Evolutionary conservation across 2,329 filamentous ascomycete species (phyloP).

Genomic region (Tolypocladium cylindrosporum): DNA sequence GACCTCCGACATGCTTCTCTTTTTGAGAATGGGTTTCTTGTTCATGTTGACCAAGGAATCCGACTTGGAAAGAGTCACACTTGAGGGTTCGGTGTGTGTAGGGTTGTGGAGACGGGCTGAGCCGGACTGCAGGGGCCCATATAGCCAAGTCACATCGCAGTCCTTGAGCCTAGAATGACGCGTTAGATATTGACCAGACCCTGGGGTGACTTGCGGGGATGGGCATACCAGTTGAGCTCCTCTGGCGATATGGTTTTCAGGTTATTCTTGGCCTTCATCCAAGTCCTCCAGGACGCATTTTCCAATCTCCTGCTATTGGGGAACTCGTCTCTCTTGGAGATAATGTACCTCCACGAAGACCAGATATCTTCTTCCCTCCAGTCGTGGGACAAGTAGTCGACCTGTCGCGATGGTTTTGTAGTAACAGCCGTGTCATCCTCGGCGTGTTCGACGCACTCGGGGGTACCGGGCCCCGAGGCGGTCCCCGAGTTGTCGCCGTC

Average conservation of each 20-base stretch:
- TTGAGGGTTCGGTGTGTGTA: conserved; percentile 29
- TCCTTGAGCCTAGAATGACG: conserved; percentile 71
- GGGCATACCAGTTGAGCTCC: conserved; percentile 73
- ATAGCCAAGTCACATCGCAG: conserved; percentile 94
- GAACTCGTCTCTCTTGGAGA: conserved; percentile 68
- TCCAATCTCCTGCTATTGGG: conserved; percentile 75
- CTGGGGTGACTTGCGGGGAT: neutral
- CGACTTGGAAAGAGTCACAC: conserved; percentile 37
- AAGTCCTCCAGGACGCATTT: conserved; percentile 95
- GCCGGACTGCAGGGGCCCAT: conserved; percentile 79
- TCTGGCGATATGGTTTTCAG: conserved; percentile 84
- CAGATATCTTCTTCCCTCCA: conserved; percentile 96
- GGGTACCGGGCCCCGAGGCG: conserved; percentile 48
- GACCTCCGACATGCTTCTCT: conserved; percentile 89
- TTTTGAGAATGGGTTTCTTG: conserved; percentile 92
- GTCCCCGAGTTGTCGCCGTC: conserved; percentile 40
- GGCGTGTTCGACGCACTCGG: conserved; percentile 48
- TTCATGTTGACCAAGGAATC: conserved; percentile 53
- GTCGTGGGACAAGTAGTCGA: conserved; percentile 90
- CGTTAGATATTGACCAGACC: conserved; percentile 14
- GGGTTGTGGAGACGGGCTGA: conserved; percentile 39
- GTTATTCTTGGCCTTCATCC: conserved; percentile 86
- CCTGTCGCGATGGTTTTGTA: conserved; percentile 70
- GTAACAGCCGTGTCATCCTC: conserved; percentile 73
- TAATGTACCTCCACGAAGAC: conserved; percentile 92